These are phyloP conservation scores for Psilocybe azurescens DNA, from an alignment of 768 basidiomycete species.

Conservation along the genomic window DNA sequence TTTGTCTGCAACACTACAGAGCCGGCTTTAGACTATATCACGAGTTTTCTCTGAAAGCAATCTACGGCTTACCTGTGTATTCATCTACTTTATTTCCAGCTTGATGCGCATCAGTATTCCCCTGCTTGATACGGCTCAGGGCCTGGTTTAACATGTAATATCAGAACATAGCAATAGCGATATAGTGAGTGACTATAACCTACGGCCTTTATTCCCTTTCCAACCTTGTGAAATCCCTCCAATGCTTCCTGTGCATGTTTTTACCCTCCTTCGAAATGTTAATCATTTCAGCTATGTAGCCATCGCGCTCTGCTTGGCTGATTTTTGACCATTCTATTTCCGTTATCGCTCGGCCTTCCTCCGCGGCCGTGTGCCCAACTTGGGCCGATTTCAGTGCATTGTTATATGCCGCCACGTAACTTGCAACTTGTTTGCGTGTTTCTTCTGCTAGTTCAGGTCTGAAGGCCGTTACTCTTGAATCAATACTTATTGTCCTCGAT, in stretches of 20 bases:
- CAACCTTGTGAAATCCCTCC: conserved; percentile 4
- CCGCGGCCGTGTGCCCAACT: background rate
- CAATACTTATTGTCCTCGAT: too few relatives aligned
- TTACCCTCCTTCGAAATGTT: background rate
- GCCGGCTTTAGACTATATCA: too few relatives aligned
- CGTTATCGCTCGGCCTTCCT: background rate
- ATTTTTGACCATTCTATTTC: background rate
- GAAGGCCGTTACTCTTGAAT: too few relatives aligned
- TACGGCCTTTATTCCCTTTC: background rate
- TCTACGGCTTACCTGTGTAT: background rate
- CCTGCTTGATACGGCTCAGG: background rate
- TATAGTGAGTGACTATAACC: background rate
- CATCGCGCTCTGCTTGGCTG: background rate
- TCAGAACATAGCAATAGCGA: background rate
- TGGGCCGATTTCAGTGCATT: conserved; percentile 3
- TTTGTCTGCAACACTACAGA: background rate
- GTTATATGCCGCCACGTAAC: background rate
- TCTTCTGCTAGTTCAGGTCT: too few relatives aligned
- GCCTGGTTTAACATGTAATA: background rate
- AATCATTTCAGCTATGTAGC: background rate
- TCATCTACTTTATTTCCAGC: too few relatives aligned
- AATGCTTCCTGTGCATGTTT: background rate
- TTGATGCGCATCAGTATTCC: too few relatives aligned
- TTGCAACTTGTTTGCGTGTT: too few relatives aligned
- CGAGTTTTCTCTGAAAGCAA: too few relatives aligned